Percentiles rank a stretch among this genome's conserved stretches.
These are phyloP conservation scores for Daldinia caldariorum DNA, from an alignment of 495 filamentous ascomycete species.

Conservation along the genomic window DNA sequence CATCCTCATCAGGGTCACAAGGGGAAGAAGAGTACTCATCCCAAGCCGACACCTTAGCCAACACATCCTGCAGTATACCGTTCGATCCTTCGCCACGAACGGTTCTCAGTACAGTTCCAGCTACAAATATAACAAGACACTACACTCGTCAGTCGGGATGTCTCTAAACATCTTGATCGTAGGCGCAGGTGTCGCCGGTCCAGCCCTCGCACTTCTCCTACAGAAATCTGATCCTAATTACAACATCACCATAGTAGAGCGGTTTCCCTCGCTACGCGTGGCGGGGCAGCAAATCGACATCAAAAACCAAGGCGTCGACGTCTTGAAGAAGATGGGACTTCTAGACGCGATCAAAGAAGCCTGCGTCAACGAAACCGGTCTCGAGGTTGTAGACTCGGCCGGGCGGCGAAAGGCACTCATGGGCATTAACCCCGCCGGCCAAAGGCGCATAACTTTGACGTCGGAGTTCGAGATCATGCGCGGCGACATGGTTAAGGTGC, in stretches of 20 bases:
- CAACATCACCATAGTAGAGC: slow-evolving; percentile 62
- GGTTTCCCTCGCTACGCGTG: slow-evolving; percentile 53
- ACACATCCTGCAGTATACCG: not conserved
- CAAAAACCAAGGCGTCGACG: slow-evolving; percentile 52
- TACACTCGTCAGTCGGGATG: slow-evolving; percentile 23
- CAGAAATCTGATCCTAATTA: slow-evolving; percentile 53
- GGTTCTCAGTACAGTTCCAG: not conserved
- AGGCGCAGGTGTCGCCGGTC: slow-evolving; percentile 86
- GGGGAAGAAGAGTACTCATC: not conserved
- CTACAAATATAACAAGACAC: not conserved
- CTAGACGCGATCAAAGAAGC: slow-evolving; percentile 53
- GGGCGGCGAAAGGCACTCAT: slow-evolving; percentile 53
- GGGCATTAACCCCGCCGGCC: slow-evolving; percentile 47
- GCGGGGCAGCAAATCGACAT: slow-evolving; percentile 62
- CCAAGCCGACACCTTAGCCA: not conserved
- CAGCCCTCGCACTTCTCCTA: slow-evolving; percentile 70
- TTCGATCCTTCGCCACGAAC: slow-evolving; percentile 5
- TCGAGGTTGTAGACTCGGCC: slow-evolving; percentile 51
- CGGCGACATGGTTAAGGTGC: slow-evolving; percentile 56
- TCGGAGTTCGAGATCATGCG: slow-evolving; percentile 65
- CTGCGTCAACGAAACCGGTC: slow-evolving; percentile 50
- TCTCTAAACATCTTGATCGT: slow-evolving; percentile 79
- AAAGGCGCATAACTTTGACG: slow-evolving; percentile 51
- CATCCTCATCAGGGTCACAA: not conserved
- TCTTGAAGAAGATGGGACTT: slow-evolving; percentile 62